phyloP scores from a whole-genome alignment of 2,329 filamentous ascomycete species.

The Spiromastix sp. region DNA sequence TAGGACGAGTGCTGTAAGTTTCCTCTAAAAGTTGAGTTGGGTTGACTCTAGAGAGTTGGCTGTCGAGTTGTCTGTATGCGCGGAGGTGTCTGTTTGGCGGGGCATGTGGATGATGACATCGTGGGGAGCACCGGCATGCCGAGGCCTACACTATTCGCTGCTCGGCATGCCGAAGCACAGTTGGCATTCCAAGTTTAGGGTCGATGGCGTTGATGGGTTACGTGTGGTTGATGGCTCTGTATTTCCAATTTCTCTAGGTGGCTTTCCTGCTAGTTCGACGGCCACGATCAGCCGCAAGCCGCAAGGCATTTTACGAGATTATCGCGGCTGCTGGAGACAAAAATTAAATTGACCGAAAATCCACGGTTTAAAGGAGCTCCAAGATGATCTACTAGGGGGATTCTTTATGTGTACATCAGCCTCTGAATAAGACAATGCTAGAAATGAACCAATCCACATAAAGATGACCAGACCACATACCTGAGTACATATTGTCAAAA shows the following conservation, averaged over 20 bases:
- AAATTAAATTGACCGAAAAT: too few relatives aligned
- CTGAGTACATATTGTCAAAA: too few relatives aligned
- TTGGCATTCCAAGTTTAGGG: conserved; percentile 47
- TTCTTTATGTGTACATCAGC: too few relatives aligned
- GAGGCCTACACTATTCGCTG: not conserved
- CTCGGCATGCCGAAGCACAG: too few relatives aligned
- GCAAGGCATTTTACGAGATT: too few relatives aligned
- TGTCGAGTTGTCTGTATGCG: not conserved
- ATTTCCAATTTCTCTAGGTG: conserved; percentile 47
- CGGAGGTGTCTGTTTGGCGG: conserved; percentile 1
- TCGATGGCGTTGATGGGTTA: conserved; percentile 45
- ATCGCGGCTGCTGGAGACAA: too few relatives aligned
- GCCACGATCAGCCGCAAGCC: conserved; percentile 54
- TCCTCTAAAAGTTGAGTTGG: conserved; percentile 3
- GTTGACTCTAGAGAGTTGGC: not conserved
- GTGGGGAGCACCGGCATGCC: conserved; percentile 2
- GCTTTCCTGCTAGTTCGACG: conserved; percentile 40
- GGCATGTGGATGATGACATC: conserved; percentile 1
- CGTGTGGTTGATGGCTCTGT: conserved; percentile 53
- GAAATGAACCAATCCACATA: too few relatives aligned
- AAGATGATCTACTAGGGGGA: too few relatives aligned
- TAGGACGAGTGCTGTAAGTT: too few relatives aligned
- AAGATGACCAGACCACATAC: too few relatives aligned
- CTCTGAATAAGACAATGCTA: too few relatives aligned
- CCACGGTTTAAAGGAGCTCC: too few relatives aligned